Conservation (phyloP, 345 rosid genomes). For the Acer yangbiense region DNA sequence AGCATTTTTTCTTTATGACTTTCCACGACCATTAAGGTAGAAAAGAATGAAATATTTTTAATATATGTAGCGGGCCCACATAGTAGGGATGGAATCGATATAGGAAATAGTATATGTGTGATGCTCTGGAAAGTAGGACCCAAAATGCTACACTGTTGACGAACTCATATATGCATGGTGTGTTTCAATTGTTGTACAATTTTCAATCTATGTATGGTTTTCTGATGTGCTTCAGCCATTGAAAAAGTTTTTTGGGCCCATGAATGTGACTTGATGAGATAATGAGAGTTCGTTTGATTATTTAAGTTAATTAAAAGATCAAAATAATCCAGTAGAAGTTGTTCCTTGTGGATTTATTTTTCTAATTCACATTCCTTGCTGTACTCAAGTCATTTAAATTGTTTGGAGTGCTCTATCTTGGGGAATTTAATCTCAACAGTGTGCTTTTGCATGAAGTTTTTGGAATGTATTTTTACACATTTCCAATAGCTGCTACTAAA, state of each 20-base stretch:
- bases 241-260: not conserved
- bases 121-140: not conserved
- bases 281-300: not conserved
- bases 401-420: not conserved
- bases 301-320: not conserved
- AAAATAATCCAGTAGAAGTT: not conserved
- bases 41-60: not conserved
- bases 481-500: slow-evolving; percentile 2
- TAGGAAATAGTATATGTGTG: not conserved
- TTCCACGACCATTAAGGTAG: not conserved
- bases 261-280: not conserved
- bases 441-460: not conserved
- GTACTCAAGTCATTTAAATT: not conserved
- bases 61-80: not conserved
- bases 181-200: not conserved
- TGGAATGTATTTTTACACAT: not conserved
- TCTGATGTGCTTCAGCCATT: not conserved
- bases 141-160: not conserved
- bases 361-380: not conserved
- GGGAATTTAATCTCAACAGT: not conserved
- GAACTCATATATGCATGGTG: not conserved
- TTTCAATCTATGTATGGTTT: not conserved
- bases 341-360: not conserved
- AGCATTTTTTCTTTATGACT: not conserved
- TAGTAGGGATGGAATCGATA: not conserved